Evolutionary conservation across 2,329 filamentous ascomycete species (phyloP).

Genomic region (Raffaelea arxii): DNA sequence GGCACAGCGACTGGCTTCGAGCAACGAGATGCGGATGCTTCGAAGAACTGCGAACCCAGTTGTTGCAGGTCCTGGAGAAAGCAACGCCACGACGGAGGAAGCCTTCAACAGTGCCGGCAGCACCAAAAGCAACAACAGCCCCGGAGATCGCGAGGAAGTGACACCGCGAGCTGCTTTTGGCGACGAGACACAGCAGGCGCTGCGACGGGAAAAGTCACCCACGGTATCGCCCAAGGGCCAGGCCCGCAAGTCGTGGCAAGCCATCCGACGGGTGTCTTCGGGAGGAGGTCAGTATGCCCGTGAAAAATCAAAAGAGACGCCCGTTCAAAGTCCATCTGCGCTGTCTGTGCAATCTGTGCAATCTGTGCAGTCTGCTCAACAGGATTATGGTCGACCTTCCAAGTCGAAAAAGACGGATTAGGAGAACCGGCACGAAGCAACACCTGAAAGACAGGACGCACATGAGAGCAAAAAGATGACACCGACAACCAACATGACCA

Average conservation of each 20-base stretch:
- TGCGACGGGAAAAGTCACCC: not conserved
- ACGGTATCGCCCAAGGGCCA: slow-evolving; percentile 1
- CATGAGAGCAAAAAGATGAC: too few species aligned
- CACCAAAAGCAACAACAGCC: too few species aligned
- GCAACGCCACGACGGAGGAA: not conserved
- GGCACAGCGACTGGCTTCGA: slow-evolving; percentile 22
- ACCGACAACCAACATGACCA: slow-evolving; percentile 8
- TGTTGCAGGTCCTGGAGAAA: not conserved
- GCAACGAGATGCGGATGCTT: slow-evolving; percentile 2
- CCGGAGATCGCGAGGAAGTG: slow-evolving; percentile 6
- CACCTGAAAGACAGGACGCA: too few species aligned
- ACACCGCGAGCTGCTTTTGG: slow-evolving; percentile 7
- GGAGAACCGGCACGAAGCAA: too few species aligned
- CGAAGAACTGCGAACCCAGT: slow-evolving; percentile 3
- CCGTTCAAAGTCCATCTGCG: too few species aligned
- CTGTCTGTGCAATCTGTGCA: too few species aligned
- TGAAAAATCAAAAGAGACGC: too few species aligned
- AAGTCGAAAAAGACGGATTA: too few species aligned
- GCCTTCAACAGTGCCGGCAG: not conserved
- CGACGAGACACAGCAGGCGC: not conserved
- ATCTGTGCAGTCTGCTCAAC: too few species aligned
- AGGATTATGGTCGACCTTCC: too few species aligned
- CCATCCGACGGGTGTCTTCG: slow-evolving; percentile 12
- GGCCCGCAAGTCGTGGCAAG: slow-evolving; percentile 11
- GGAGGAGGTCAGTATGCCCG: too few species aligned